These are phyloP conservation scores for Amylostereum areolatum DNA, from an alignment of 1,284 basidiomycete genomes.

Conservation along the genomic window DNA sequence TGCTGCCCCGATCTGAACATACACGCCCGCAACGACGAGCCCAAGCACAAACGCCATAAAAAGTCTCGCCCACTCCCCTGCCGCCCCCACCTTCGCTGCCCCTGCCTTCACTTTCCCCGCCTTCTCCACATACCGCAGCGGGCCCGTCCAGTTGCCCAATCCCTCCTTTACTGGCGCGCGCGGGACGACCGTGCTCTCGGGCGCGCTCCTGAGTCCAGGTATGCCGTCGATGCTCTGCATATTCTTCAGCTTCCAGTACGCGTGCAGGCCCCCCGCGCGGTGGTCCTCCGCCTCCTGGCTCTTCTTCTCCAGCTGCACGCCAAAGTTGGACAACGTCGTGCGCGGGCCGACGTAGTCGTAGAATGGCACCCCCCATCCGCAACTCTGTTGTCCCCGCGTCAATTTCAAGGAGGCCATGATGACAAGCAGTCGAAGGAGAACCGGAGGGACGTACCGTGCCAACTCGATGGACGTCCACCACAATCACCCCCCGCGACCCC, in stretches of 20 bases:
- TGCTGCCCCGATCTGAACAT: too few species aligned
- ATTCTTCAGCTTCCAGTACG: conserved; percentile 42
- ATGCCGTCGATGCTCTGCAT: conserved; percentile 46
- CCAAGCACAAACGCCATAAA: too few species aligned
- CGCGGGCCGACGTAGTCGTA: conserved; percentile 42
- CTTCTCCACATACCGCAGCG: too few species aligned
- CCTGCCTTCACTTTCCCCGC: too few species aligned
- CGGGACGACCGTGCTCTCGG: conserved; percentile 7
- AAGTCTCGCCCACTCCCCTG: too few species aligned
- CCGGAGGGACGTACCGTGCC: conserved; percentile 34
- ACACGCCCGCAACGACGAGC: too few species aligned
- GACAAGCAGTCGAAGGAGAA: background rate
- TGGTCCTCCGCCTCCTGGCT: conserved; percentile 17
- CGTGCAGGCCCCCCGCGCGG: conserved; percentile 28
- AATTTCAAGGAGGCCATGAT: background rate
- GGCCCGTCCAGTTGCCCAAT: too few species aligned
- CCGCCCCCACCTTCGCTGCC: too few species aligned
- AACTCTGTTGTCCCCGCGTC: conserved; percentile 31
- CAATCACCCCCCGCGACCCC: conserved; percentile 46
- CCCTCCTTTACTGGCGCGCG: background rate
- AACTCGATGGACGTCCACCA: conserved; percentile 46
- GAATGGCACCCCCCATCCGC: conserved; percentile 47
- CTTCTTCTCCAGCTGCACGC: conserved; percentile 22
- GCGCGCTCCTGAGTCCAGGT: conserved; percentile 15
- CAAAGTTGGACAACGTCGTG: conserved; percentile 28